Conservation (phyloP, 768 basidiomycete species). For the Tricholoma hemisulphureum region DNA sequence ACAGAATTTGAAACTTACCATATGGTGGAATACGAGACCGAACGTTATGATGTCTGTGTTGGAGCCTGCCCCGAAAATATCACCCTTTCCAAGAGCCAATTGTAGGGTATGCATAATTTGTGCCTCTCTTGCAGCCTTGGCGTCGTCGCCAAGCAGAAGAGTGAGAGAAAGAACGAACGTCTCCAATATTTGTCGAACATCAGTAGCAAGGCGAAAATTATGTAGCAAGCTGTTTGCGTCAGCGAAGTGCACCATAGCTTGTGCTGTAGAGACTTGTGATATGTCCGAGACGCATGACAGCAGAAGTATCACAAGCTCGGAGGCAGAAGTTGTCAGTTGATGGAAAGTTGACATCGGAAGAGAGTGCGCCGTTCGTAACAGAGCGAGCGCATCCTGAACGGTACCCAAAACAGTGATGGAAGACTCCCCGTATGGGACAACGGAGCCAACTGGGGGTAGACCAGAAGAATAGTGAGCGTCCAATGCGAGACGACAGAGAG, state of each 20-base stretch:
- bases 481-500: constrained; percentile 64
- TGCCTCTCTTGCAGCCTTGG: constrained; percentile 65
- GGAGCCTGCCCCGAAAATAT: constrained; percentile 54
- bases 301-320: constrained; percentile 62
- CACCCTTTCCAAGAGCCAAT: constrained; percentile 54
- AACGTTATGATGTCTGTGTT: constrained; percentile 66
- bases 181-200: constrained; percentile 58
- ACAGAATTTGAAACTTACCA: constrained; percentile 42
- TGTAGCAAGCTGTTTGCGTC: constrained; percentile 57
- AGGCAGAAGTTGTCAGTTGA: constrained; percentile 54
- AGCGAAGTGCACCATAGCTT: constrained; percentile 49
- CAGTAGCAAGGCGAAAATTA: constrained; percentile 48
- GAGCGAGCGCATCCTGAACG: constrained; percentile 58
- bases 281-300: constrained; percentile 60
- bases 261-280: constrained; percentile 58
- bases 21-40: constrained; percentile 56
- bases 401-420: constrained; percentile 49
- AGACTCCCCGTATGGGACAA: constrained; percentile 51
- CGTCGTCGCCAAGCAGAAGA: constrained; percentile 65
- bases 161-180: constrained; percentile 57
- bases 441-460: constrained; percentile 49
- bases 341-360: constrained; percentile 59
- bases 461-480: constrained; percentile 63
- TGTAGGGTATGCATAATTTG: constrained; percentile 69
- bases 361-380: constrained; percentile 57